Evolutionary conservation across 352 stramenopile genomes (phyloP).

Genomic region (Pythium sp.): DNA sequence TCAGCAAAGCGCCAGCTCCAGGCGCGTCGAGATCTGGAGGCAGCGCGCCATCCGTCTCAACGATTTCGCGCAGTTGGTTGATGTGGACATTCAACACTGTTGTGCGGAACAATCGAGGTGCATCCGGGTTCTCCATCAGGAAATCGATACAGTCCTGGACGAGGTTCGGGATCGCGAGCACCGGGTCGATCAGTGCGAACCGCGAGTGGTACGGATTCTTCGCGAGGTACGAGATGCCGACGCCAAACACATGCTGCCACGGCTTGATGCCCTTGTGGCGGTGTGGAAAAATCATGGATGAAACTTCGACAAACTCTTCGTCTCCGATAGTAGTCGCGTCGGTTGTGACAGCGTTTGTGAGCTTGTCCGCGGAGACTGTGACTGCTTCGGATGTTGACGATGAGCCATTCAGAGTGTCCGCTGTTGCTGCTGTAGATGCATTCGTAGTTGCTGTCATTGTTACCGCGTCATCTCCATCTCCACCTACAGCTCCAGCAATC

Average conservation of each 20-base stretch:
- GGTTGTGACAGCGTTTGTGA: neutral
- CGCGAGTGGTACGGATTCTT: constrained; percentile 80
- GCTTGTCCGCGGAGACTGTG: neutral
- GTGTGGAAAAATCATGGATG: constrained; percentile 59
- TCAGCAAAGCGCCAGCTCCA: constrained; percentile 59
- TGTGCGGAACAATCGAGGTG: constrained; percentile 72
- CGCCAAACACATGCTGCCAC: constrained; percentile 82
- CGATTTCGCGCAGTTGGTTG: constrained; percentile 69
- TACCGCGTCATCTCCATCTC: neutral
- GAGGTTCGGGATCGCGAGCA: constrained; percentile 73
- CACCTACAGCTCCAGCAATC: neutral
- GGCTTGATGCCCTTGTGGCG: constrained; percentile 76
- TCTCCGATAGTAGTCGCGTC: constrained; percentile 20
- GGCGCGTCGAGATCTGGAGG: constrained; percentile 62
- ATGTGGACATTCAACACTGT: constrained; percentile 73
- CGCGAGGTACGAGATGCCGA: constrained; percentile 67
- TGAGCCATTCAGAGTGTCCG: constrained; percentile 22
- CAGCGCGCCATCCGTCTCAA: constrained; percentile 61
- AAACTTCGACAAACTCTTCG: constrained; percentile 40
- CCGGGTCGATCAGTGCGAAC: constrained; percentile 73
- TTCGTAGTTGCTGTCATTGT: too few species aligned
- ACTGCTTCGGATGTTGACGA: constrained; percentile 16
- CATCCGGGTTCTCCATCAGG: constrained; percentile 53
- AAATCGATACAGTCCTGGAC: constrained; percentile 76
- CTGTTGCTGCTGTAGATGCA: constrained; percentile 10